Evolutionary conservation across 257 asterid genomes (phyloP).

Genomic region (Anisodus acutangulus): DNA sequence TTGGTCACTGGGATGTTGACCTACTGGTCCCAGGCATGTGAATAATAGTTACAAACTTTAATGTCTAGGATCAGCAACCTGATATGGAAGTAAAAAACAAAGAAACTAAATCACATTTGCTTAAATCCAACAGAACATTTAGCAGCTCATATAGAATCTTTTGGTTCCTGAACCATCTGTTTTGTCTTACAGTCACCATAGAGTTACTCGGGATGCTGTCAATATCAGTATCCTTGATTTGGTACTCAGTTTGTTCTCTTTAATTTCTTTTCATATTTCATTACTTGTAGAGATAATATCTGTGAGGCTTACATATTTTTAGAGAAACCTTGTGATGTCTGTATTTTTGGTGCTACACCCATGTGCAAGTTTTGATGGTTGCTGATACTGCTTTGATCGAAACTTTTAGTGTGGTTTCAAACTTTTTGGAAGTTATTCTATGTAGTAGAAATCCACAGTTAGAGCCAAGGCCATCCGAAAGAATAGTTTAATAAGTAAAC

Average conservation of each 20-base stretch:
- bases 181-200: background rate
- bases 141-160: background rate
- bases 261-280: background rate
- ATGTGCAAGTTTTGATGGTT: background rate
- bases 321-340: background rate
- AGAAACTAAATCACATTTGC: conserved; percentile 9
- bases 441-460: conserved; percentile 6
- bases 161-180: background rate
- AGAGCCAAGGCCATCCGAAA: background rate
- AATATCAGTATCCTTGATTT: background rate
- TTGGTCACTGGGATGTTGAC: background rate
- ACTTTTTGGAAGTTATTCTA: background rate
- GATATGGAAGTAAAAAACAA: conserved; percentile 11
- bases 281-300: background rate
- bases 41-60: background rate
- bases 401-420: background rate
- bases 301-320: conserved; percentile 1
- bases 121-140: background rate
- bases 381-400: conserved; percentile 8
- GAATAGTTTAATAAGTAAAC: background rate
- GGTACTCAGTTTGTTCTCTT: background rate
- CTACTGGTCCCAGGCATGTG: conserved; percentile 11
- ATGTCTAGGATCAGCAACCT: background rate
- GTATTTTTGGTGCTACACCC: background rate
- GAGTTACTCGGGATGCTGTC: background rate